Conservation (phyloP, 371 early-diverging fungal genomes). For the Nosema muscidifuracis region DNA sequence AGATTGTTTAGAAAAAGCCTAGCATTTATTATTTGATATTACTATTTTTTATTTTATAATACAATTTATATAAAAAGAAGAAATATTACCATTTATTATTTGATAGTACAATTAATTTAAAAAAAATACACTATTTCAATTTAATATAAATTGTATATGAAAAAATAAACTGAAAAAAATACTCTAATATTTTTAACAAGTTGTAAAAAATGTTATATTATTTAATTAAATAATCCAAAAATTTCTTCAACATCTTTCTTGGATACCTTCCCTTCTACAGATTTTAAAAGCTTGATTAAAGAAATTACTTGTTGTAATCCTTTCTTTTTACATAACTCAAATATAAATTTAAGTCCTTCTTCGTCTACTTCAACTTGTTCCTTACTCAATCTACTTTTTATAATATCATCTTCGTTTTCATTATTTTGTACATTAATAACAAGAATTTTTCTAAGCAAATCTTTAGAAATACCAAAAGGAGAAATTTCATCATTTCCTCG, state of each 20-base stretch:
- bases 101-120: too few relatives aligned
- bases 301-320: constrained; percentile 26
- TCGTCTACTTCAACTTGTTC: constrained; percentile 33
- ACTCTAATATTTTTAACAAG: too few relatives aligned
- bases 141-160: too few relatives aligned
- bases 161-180: too few relatives aligned
- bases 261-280: constrained; percentile 4
- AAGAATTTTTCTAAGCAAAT: constrained; percentile 40
- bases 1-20: too few relatives aligned
- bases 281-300: constrained; percentile 34
- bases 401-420: constrained; percentile 5
- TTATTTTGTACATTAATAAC: constrained; percentile 24
- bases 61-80: too few relatives aligned
- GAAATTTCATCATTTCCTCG: constrained; percentile 3
- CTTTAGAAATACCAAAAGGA: constrained; percentile 39
- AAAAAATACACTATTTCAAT: too few relatives aligned
- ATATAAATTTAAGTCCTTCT: constrained; percentile 11
- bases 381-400: constrained; percentile 25
- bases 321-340: constrained; percentile 3
- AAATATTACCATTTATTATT: too few relatives aligned
- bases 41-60: too few relatives aligned
- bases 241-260: constrained; percentile 22
- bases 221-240: too few relatives aligned
- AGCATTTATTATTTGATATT: too few relatives aligned
- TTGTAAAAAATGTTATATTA: too few relatives aligned